Base-by-base conservation (phyloP, 345 rosid species). In the Tarenaya hassleriana region DNA sequence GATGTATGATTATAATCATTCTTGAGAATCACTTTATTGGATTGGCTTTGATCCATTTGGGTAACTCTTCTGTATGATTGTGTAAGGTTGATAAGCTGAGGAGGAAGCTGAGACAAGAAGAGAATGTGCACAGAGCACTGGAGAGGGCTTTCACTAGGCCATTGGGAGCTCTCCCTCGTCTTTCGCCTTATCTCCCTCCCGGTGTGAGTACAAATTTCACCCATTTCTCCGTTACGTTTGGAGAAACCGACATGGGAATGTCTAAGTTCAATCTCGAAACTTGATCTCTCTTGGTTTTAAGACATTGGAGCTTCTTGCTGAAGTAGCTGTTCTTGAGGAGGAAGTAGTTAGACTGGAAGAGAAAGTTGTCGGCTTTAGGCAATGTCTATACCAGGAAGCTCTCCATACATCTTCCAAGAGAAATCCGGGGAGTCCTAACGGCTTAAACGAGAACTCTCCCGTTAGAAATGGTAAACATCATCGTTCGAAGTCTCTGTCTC, bases 221-320 rank as follows among this genome's bases (percentile, higher is more conserved):
- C n/a, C n/a, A n/a, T n/a, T n/a, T n/a, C n/a, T n/a, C n/a, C n/a
- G n/a, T n/a, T n/a, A n/a, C n/a, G n/a, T n/a, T n/a, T n/a, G n/a
- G n/a, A n/a, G 56, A 48, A 63, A 7, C 14, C 13, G 44, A 52
- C 14, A 24, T 1, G 19, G 10, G 2, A 27, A 13, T 50, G 37
- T 5, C n/a, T 4, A 13, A 7, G 4, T 55, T 45, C 34, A 8
- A 39, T 34, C 2, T 58, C 53, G 33, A 18, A 35, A 48, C 7
- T 47, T 11, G 29, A 33, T 48, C 5, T 57, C 55, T 1, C 62
- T 27, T 64, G 59, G 48, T 14, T 35, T 75, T 56, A 47, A 92
- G 98, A 92, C 91, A 59, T 66, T 88, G 61, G 94, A 92, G 79
- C 88, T 92, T 50, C 88, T 92, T 17, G 98, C 98, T 56, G 98